Conservation (phyloP, 2,329 filamentous ascomycete genomes). For the Diaporthe sp. region DNA sequence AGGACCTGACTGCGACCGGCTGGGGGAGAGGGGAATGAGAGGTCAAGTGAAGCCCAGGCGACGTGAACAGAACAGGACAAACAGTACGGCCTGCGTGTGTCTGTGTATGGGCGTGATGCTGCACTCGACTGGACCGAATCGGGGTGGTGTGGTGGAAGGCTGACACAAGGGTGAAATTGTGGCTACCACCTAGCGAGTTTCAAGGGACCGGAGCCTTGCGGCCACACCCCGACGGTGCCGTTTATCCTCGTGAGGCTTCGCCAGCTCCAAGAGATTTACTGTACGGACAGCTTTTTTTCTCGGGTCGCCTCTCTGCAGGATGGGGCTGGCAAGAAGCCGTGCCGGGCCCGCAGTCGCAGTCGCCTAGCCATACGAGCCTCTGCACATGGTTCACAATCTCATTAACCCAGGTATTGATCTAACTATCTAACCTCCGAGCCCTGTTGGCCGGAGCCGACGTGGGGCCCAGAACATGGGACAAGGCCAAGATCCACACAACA, state of each 20-base stretch:
- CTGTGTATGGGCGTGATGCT: background rate
- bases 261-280: background rate
- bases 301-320: constrained; percentile 29
- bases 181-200: constrained; percentile 65
- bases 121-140: constrained; percentile 18
- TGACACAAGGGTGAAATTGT: constrained; percentile 64
- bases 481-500: background rate
- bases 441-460: constrained; percentile 21
- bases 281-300: constrained; percentile 5
- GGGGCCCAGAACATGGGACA: constrained; percentile 4
- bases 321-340: background rate
- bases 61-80: background rate
- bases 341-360: constrained; percentile 12
- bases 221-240: constrained; percentile 43
- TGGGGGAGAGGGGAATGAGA: background rate
- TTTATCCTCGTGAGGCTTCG: background rate
- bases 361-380: background rate
- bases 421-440: background rate
- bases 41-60: background rate
- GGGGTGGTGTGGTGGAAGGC: constrained; percentile 46
- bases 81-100: background rate
- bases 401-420: background rate
- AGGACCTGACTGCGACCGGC: background rate
- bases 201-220: constrained; percentile 54
- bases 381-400: background rate